Base-by-base conservation (phyloP, 352 stramenopile species). In the Pythium apleroticum region DNA sequence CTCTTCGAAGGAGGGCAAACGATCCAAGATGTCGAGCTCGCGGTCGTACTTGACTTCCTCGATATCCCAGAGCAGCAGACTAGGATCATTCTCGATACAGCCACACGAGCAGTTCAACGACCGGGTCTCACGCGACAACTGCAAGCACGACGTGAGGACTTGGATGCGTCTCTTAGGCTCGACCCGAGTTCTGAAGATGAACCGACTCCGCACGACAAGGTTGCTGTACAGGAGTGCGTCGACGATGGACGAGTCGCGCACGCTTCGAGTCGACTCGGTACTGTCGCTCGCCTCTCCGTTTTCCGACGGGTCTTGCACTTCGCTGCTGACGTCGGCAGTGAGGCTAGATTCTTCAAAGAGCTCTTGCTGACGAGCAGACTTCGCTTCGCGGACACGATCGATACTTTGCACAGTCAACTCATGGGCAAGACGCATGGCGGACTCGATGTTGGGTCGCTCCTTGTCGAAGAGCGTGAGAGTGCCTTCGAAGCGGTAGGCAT, bases 391-490 rank as follows among this genome's bases (percentile, higher is more conserved):
- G 19, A 90, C 74, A 39, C 80, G 74, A 22, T 91, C 79, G 52
- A 92, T 89, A 57, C 83, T 92, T 54, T 92, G 85, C 1, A 81
- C 58, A 11, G 83, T 88, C 11, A 94, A 74, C 35, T 94, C 81
- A 33, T 86, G 81, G 20, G 81, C 86, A 27, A 94, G 59, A 14
- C 80, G 73, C 75, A 94, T 89, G 15, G 86, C 86, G 25, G 84
- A 91, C 54, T 94, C 83, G 45, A 94, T 94, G 46, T 94, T 94
- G 8, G 86, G 67, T 31, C 86, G 78, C 63, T 94, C 81, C 46
- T 88, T 88, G 65, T 94, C 86, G 57, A 94, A 94, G 15, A 88
- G 59, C 7, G 75, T 74, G 4, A 94, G 69, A 12, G 71, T 84
- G 22, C 86, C 86, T 30, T 90, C 81, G 60, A 88, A 91, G 24